These are phyloP conservation scores for Diaporthe ilicicola DNA, from an alignment of 2,329 filamentous ascomycete species.

Conservation along the genomic window DNA sequence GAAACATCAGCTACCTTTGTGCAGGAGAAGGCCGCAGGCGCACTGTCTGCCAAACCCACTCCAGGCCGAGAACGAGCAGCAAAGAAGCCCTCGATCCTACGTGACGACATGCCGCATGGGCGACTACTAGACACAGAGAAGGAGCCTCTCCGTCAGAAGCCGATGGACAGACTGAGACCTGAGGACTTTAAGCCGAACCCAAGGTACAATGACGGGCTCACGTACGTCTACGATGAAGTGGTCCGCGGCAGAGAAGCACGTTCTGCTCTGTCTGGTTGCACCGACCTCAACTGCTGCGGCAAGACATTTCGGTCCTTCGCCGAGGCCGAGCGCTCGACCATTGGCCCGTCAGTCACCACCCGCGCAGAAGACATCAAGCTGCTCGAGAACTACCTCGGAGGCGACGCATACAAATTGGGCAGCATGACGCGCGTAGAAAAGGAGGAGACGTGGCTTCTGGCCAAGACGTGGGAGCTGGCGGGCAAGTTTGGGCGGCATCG, in stretches of 20 bases:
- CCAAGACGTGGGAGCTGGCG: conserved; percentile 76
- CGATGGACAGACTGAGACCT: conserved; percentile 64
- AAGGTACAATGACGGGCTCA: conserved; percentile 71
- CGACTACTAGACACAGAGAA: conserved; percentile 19
- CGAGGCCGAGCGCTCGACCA: conserved; percentile 52
- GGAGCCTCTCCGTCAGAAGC: conserved; percentile 61
- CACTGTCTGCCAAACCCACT: not conserved
- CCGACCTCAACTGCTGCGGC: conserved; percentile 79
- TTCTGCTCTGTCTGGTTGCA: conserved; percentile 77
- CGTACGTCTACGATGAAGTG: conserved; percentile 78
- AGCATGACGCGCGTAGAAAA: conserved; percentile 68
- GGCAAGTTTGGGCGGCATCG: conserved; percentile 81
- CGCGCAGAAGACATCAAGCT: conserved; percentile 55
- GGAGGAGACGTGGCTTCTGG: conserved; percentile 75
- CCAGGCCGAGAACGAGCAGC: not conserved
- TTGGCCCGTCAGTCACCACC: conserved; percentile 45
- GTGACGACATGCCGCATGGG: conserved; percentile 30
- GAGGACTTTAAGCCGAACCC: conserved; percentile 88
- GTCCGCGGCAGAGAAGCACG: conserved; percentile 76
- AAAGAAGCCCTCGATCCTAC: conserved; percentile 31
- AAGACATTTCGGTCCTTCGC: conserved; percentile 75
- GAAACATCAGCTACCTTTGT: not conserved
- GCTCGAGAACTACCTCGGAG: conserved; percentile 65
- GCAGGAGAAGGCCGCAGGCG: not conserved
- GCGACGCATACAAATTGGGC: conserved; percentile 66